Base-by-base conservation (phyloP, 2,329 filamentous ascomycete species). In the Bretziella fagacearum region DNA sequence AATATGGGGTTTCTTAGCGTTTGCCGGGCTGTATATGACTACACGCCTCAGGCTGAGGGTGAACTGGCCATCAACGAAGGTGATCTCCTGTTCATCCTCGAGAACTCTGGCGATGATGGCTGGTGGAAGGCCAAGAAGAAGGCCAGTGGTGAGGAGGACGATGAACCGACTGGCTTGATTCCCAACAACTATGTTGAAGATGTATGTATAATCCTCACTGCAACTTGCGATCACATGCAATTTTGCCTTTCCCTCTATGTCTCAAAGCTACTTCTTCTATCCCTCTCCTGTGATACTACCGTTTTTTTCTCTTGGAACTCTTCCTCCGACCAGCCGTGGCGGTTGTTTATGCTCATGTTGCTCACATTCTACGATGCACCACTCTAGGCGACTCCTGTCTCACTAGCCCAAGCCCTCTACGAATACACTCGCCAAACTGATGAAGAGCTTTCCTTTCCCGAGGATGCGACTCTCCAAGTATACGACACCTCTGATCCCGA, bases 71-170 rank as follows among this genome's bases (percentile, higher is more conserved):
- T 96, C 56, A 68, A 66, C 48, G 87, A 95, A 58, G 86, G 86
- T 50, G 89, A 95, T 63, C 61, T 95, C 53, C 75, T 96, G 51
- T 95, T 87, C 63, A 71, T 95, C 49, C 65, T 93, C 49, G 84
- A 93, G 57, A 93, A 93, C 66, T 81, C 77, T 53, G 61, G 65
- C 44, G 78, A 83, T 27, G 73, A 77, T 78, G 65, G 85, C 60
- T 96, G 91, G 91, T 96, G 91, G 91, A 91, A 80, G 62, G 85
- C 83, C 41, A 94, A 93, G 70, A 94, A 93, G 70, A 84, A 80
- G 66, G 85, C 86, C 53, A 74, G 74, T 26, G 72, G 68, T 22
- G 83, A 87, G 30, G 86, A 93, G 36, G 86, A 93, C 35, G 87
- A 94, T 36, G 87, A 95, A 63, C 87, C 87, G 2, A 77, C 85